Base-by-base conservation (phyloP, 495 filamentous ascomycete genomes). In the Rhizodiscina lignyota region DNA sequence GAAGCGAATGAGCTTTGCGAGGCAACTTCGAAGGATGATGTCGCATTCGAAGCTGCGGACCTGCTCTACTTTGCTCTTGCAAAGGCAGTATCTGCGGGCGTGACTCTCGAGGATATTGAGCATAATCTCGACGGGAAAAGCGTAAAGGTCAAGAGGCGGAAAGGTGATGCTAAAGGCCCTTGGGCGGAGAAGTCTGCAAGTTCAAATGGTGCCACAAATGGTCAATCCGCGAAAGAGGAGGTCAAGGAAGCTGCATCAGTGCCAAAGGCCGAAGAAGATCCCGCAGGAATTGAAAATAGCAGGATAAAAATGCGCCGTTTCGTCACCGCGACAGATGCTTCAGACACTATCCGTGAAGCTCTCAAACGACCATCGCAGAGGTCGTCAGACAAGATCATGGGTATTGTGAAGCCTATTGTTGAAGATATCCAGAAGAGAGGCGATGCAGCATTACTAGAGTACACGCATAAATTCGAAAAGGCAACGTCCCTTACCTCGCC, bases 381-480 rank as follows among this genome's bases (percentile, higher is more conserved):
- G 47, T 91, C 86, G 16, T 77, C 79, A 18, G 87, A 94, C 18
- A 68, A 74, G 18, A 93, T 96, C 43, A 80, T 94, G 61, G 71
- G 68, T 31, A 82, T 96, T 35, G 82, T 93, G 18, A 74, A 70
- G 12, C 89, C 89, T 2, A 97, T 97, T 45, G 79, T 97, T 43
- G 70, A 82, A 28, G 82, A 82, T 40, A 73, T 97, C 32, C 77
- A 74, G 16, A 59, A 70, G 16, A 67, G 74, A 29, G 91, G 89
- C 18, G 89, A 97, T 55, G 73, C 77, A 42, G 89, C 79, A 1
- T 64, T 97, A 11, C 68, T 96, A 32, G 75, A 76, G 36, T 94
- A 92, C 50, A 94, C 89, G 0, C 83, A 92, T 67, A 87, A 89
- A 60, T 97, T 97, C 45, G 89, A 97, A 48, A 91, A 83, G 59